These are phyloP conservation scores for Ganoderma leucocontextum DNA, from an alignment of 1,284 basidiomycete species.

Conservation along the genomic window DNA sequence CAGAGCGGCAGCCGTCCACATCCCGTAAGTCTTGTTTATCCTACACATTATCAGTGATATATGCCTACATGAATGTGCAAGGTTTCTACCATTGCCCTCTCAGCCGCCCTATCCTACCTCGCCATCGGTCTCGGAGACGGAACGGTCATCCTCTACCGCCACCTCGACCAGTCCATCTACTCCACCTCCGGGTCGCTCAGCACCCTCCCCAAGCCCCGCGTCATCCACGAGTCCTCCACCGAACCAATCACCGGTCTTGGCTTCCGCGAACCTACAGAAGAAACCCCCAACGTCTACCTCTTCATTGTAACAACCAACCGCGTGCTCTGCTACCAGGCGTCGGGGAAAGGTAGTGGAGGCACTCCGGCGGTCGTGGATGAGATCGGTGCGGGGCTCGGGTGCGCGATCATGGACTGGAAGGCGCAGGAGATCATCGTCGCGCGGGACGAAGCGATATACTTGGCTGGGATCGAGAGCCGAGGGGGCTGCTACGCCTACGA, in stretches of 20 bases:
- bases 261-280: slow-evolving; percentile 75
- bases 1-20: slow-evolving; percentile 82
- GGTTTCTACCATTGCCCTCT: slow-evolving; percentile 86
- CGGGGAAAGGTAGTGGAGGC: slow-evolving; percentile 78
- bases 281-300: slow-evolving; percentile 64
- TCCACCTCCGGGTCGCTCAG: slow-evolving; percentile 68
- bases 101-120: slow-evolving; percentile 84
- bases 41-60: background rate
- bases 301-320: slow-evolving; percentile 91
- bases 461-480: slow-evolving; percentile 85
- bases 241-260: slow-evolving; percentile 94
- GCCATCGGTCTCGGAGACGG: slow-evolving; percentile 94
- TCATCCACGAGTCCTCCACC: slow-evolving; percentile 78
- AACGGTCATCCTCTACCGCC: slow-evolving; percentile 91
- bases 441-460: slow-evolving; percentile 91
- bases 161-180: slow-evolving; percentile 88
- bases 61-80: slow-evolving; percentile 40
- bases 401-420: slow-evolving; percentile 82
- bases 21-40: slow-evolving; percentile 64
- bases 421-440: slow-evolving; percentile 85
- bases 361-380: slow-evolving; percentile 83
- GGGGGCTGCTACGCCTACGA: slow-evolving; percentile 92
- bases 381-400: slow-evolving; percentile 85
- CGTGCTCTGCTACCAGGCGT: slow-evolving; percentile 80
- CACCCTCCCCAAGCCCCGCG: slow-evolving; percentile 81